phyloP scores from a whole-genome alignment of 164 flowering plant species.

The Nymphaea thermarum region DNA sequence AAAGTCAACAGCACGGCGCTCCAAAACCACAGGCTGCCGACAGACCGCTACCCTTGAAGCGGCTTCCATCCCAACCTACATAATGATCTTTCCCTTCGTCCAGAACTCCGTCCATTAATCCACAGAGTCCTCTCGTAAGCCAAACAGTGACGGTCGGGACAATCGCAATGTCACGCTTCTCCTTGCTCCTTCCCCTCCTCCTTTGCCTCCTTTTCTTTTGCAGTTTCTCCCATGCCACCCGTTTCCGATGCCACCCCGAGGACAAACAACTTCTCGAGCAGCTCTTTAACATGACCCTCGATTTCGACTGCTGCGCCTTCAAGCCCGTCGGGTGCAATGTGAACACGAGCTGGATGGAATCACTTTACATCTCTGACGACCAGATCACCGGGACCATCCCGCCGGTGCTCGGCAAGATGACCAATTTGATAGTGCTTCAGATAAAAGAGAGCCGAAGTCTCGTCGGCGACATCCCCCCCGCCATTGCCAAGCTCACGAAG shows the following conservation, averaged over 20 bases:
- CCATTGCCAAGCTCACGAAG: slow-evolving; percentile 42
- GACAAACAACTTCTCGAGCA: not conserved
- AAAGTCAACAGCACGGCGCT: too few species aligned
- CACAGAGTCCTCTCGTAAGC: too few species aligned
- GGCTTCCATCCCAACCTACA: too few species aligned
- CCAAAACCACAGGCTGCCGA: too few species aligned
- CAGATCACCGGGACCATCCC: not conserved
- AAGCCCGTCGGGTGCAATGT: not conserved
- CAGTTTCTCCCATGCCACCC: not conserved
- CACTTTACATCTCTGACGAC: not conserved
- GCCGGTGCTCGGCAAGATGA: not conserved
- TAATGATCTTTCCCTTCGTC: too few species aligned
- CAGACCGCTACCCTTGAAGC: too few species aligned
- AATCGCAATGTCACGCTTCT: not conserved
- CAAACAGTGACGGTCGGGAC: too few species aligned
- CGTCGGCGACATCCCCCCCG: slow-evolving; percentile 42
- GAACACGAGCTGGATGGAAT: not conserved
- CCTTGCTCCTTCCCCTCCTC: not conserved
- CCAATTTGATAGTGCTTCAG: not conserved
- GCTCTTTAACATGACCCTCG: not conserved
- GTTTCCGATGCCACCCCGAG: not conserved
- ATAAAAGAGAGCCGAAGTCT: slow-evolving; percentile 8
- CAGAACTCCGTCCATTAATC: too few species aligned
- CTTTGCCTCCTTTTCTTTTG: not conserved
- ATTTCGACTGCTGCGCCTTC: not conserved